Evolutionary conservation across 169 alveolate species (phyloP), one percentile per base, ranked within the genome.

Genomic region (Plasmodium vivax): DNA sequence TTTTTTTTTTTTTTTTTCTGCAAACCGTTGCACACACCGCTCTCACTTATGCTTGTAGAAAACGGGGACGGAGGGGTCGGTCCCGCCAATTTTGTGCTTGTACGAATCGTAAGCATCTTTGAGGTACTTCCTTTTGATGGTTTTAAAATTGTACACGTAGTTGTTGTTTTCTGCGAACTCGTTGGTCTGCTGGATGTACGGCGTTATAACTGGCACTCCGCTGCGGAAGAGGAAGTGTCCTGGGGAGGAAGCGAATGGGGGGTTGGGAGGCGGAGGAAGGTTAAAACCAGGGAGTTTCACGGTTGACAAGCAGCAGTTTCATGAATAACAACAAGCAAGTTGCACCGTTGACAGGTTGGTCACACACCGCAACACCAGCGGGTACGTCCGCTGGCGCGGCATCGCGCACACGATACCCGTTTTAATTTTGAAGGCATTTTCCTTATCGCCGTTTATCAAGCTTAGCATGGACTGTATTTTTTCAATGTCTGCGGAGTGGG

Each of bases 361-460:
- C 62, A 51, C 23, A 8, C 16, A 23, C 62, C 23, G 9, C 77
- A 68, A 30, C 19, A 23, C 9, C 77, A 19, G 10, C 3, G 38
- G 16, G 43, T 68, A 68, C 38, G n/a, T 23, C 14, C 38, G 6
- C 32, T 8, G 38, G 38, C 5, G n/a, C 32, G 10, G 2, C 43
- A 68, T 51, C n/a, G 38, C 77, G 38, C 41, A 7, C 12, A 47
- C 36, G 14, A 83, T 56, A 91, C 95, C 95, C 23, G 95, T 91
- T 91, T 91, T 91, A 43, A 91, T 91, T 82, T 82, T 91, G 75
- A 91, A 91, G 68, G 95, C 95, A 91, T 91, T 91, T 91, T 91
- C 95, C 56, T 91, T 91, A 43, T 91, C 85, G 10, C 95, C 95
- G 27, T 91, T 91, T 75, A 91, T 91, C 41, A 91, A 80, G 56